Percentiles rank a stretch among this genome's conserved stretches.
Conservation (phyloP, 2,329 filamentous ascomycete genomes). For the Sclerotiophoma versabilis region DNA sequence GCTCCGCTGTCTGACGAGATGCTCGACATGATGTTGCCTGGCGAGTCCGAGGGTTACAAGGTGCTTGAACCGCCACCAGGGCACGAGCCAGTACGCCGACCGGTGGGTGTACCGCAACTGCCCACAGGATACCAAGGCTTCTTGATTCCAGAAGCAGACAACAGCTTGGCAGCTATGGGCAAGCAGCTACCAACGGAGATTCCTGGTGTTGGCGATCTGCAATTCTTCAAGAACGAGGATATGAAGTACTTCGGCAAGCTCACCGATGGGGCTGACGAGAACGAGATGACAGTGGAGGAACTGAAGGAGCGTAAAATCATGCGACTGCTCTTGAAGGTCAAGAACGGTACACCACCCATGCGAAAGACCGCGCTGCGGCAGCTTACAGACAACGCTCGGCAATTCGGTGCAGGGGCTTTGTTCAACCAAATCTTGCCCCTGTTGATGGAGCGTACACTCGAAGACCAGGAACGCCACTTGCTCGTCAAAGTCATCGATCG, state of each 20-base stretch:
- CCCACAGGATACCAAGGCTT: slow-evolving; percentile 76
- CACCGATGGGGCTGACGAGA: slow-evolving; percentile 92
- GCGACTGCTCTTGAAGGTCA: slow-evolving; percentile 94
- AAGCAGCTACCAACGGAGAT: slow-evolving; percentile 96
- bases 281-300: slow-evolving; percentile 89
- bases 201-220: slow-evolving; percentile 91
- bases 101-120: slow-evolving; percentile 77
- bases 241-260: slow-evolving; percentile 99
- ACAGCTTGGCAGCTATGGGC: slow-evolving; percentile 74
- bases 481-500: slow-evolving; percentile 99
- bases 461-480: slow-evolving; percentile 97
- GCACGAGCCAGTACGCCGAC: slow-evolving; percentile 81
- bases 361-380: slow-evolving; percentile 96
- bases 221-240: slow-evolving; percentile 98
- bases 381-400: slow-evolving; percentile 94
- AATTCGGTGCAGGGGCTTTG: slow-evolving; percentile 90
- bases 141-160: slow-evolving; percentile 96
- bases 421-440: slow-evolving; percentile 98
- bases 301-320: slow-evolving; percentile 99
- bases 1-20: slow-evolving; percentile 90
- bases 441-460: slow-evolving; percentile 96
- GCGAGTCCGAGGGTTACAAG: slow-evolving; percentile 90
- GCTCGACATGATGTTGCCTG: slow-evolving; percentile 87
- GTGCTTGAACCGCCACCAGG: slow-evolving; percentile 88
- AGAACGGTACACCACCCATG: slow-evolving; percentile 99